Conservation (phyloP, 768 basidiomycete genomes). For the Trametes elegans region DNA sequence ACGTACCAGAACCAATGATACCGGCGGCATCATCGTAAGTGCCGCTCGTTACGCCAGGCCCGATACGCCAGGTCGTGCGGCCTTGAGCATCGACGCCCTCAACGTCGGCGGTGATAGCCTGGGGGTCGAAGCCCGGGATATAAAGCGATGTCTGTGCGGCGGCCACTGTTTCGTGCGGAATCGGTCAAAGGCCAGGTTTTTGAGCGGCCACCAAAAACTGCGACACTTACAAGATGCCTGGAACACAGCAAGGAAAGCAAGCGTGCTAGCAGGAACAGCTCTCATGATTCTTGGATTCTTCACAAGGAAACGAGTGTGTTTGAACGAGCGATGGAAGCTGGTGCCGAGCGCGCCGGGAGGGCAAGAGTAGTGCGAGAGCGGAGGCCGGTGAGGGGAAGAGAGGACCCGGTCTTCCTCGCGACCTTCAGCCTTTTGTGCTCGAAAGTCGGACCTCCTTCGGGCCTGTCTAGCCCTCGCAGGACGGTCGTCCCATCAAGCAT, state of each 20-base stretch:
- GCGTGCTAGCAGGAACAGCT: background rate
- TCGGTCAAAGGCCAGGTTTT: no score
- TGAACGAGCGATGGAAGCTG: background rate
- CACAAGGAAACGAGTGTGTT: no score
- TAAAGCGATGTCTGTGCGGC: conserved; percentile 40
- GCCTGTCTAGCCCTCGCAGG: no score
- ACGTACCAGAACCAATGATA: conserved; percentile 41
- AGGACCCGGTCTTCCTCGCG: no score
- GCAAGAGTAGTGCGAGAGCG: background rate
- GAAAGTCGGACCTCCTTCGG: no score
- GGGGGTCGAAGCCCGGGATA: conserved; percentile 45
- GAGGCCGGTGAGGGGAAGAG: background rate
- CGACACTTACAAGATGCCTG: conserved; percentile 2
- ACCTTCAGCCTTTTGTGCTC: no score
- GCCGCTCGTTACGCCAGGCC: conserved; percentile 36
- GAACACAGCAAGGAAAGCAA: background rate
- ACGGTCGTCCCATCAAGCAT: background rate
- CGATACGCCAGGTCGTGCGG: conserved; percentile 41
- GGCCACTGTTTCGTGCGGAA: conserved; percentile 19
- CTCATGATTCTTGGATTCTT: no score
- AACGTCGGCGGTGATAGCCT: conserved; percentile 41
- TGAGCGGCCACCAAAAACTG: no score
- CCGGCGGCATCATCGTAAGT: conserved; percentile 29
- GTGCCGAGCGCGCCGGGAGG: background rate
- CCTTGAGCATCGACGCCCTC: conserved; percentile 42